phyloP scores from a whole-genome alignment of 2,329 filamentous ascomycete species.

The Cladosporium sp. region DNA sequence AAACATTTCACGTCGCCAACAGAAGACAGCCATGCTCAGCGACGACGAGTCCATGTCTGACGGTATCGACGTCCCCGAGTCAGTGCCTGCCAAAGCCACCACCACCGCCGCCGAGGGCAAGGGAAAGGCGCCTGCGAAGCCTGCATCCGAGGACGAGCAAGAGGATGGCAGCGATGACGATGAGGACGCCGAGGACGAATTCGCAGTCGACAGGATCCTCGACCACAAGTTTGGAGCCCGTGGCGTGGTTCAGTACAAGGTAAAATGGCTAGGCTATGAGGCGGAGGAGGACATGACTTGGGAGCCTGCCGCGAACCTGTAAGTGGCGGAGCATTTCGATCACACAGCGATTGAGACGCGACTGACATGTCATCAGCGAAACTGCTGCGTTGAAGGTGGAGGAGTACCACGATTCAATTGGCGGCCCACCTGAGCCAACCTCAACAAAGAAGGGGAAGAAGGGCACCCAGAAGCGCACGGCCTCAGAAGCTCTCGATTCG shows the following conservation, averaged over 20 bases:
- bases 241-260: conserved; percentile 61
- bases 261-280: conserved; percentile 81
- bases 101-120: conserved; percentile 2
- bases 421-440: conserved; percentile 55
- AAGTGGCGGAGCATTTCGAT: conserved; percentile 28
- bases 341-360: not conserved
- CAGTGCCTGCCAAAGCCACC: conserved; percentile 27
- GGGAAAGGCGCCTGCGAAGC: conserved; percentile 27
- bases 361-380: conserved; percentile 21
- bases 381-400: conserved; percentile 56
- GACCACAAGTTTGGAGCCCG: conserved; percentile 63
- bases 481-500: conserved; percentile 28
- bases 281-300: conserved; percentile 70
- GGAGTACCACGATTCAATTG: conserved; percentile 63
- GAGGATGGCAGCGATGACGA: conserved; percentile 40
- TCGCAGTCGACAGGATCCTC: conserved; percentile 72
- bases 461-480: conserved; percentile 26
- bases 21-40: conserved; percentile 9
- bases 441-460: conserved; percentile 41
- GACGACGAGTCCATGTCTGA: conserved; percentile 21
- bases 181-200: conserved; percentile 57
- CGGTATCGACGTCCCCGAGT: conserved; percentile 26
- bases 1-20: not conserved
- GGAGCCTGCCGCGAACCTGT: conserved; percentile 76
- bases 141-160: conserved; percentile 32